Base-by-base conservation (phyloP, 306 rosid genomes). In the Casuarina equisetifolia region DNA sequence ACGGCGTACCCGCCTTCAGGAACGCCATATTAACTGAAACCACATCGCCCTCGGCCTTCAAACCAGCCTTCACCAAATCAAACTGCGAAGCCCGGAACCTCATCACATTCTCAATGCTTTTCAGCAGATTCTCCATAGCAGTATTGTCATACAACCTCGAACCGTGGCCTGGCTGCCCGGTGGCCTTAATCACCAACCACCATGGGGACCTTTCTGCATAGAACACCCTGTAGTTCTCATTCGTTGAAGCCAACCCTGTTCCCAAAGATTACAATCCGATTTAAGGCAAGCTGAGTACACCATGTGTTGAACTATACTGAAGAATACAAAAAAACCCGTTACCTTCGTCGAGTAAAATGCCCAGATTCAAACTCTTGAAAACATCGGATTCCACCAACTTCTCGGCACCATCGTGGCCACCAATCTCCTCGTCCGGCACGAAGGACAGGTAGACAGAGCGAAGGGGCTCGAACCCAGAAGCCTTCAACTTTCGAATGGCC, bases 141-240 rank as follows among this genome's bases (percentile, higher is more conserved):
- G 91, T 70, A 81, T 92, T 92, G 78, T 95, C 98, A 85, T 89
- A 95, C 44, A 95, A 97, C 90, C 88, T 92, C 11, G 98, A 89
- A 44, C 98, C 98, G 80, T 95, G 98, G 2, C 98, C 98, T 0
- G 97, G 98, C 15, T 91, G 92, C 39, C 97, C 97, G 39, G 86
- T 76, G 6, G 96, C 93, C 88, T 91, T 95, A 64, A 95, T 95
- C 73, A 84, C 88, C 85, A 91, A 10, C 98, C 98, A 95, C 97
- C 91, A 86, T 0, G 97, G 95, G 20, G 88, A 70, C 89, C 92
- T 89, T 89, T 95, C 98, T 0, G 90, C 96, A 78, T 89, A 92
- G 74, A 90, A 92, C 1, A 76, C 88, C 88, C 91, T 85, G 81
- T 92, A 95, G 19, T 87, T 66, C 75, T 82, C 92, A 64, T 72